phyloP scores from a whole-genome alignment of 139 green algal genomes.

The Coccomyxa sp. region DNA sequence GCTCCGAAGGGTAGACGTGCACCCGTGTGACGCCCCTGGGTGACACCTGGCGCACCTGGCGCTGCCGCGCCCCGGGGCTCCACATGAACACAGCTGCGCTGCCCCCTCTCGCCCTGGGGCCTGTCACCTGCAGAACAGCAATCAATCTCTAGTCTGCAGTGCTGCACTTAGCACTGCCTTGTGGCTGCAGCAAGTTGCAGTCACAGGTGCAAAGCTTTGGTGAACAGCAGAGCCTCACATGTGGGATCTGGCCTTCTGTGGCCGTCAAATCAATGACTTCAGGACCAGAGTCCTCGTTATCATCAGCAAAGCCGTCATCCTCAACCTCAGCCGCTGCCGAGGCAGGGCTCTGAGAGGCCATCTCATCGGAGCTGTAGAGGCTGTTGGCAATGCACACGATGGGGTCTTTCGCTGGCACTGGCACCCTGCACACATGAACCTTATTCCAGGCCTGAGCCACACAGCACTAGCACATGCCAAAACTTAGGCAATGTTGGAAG shows the following conservation, averaged over 20 bases:
- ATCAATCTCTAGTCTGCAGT: too few relatives aligned
- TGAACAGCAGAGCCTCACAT: not conserved
- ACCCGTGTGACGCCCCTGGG: not conserved
- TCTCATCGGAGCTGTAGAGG: not conserved
- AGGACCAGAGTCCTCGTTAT: not conserved
- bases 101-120: not conserved
- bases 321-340: not conserved
- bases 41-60: not conserved
- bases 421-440: constrained; percentile 21
- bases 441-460: too few relatives aligned
- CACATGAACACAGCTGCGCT: not conserved
- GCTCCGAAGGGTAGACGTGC: constrained; percentile 28
- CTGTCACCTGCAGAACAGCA: too few relatives aligned
- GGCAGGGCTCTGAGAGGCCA: not conserved
- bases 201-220: too few relatives aligned
- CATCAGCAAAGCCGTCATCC: too few relatives aligned
- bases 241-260: not conserved
- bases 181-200: too few relatives aligned
- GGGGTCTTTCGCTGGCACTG: constrained; percentile 44
- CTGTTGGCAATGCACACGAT: constrained; percentile 44
- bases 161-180: too few relatives aligned
- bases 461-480: too few relatives aligned
- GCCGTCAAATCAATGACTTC: not conserved
- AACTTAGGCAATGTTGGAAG: too few relatives aligned
- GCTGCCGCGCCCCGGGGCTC: not conserved